These are phyloP conservation scores for Botrytis fabae DNA, from an alignment of 2,329 filamentous ascomycete species.

Conservation along the genomic window DNA sequence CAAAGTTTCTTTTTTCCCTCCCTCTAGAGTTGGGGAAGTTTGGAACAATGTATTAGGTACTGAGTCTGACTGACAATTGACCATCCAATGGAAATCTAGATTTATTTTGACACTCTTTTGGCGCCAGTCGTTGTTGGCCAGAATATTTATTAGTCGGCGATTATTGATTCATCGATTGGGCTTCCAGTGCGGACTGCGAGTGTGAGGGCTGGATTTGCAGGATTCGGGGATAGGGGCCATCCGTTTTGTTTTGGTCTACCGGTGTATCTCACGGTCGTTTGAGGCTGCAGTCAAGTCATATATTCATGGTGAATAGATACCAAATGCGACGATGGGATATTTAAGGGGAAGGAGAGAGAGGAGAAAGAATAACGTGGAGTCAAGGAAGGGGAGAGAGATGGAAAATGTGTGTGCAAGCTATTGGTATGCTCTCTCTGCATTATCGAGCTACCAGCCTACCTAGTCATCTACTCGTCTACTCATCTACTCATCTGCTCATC, in stretches of 20 bases:
- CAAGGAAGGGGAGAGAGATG: not conserved
- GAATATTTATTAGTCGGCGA: not conserved
- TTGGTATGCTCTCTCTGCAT: not conserved
- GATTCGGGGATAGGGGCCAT: conserved; percentile 7
- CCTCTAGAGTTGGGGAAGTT: not conserved
- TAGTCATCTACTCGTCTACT: not conserved
- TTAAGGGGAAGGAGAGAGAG: conserved; percentile 30
- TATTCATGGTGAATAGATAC: not conserved
- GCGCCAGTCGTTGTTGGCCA: not conserved
- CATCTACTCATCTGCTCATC: too few relatives aligned
- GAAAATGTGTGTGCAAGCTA: not conserved
- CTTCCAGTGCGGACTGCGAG: not conserved
- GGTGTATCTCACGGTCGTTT: not conserved
- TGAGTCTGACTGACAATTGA: not conserved
- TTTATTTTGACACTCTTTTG: not conserved
- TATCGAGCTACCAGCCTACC: not conserved
- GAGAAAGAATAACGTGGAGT: not conserved
- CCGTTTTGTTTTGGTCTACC: not conserved
- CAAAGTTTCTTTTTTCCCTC: not conserved
- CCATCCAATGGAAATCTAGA: conserved; percentile 6
- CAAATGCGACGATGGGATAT: conserved; percentile 26
- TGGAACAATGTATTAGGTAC: not conserved
- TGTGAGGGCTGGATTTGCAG: not conserved
- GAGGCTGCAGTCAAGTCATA: not conserved
- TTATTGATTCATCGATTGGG: not conserved